Conservation (phyloP, 768 basidiomycete species). For the Leccinum imitatum region DNA sequence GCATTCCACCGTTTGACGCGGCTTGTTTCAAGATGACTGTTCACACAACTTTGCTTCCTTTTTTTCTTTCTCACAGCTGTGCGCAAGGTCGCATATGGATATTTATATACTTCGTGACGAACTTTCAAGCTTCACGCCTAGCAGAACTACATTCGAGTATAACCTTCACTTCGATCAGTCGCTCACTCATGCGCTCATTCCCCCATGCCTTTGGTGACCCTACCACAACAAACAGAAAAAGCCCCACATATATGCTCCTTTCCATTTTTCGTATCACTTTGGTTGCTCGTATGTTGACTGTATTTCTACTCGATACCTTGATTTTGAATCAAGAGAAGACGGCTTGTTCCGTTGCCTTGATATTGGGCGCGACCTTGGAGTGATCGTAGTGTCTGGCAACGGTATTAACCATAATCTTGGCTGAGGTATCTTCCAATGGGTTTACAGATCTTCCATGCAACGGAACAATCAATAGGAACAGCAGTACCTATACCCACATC, state of each 20-base stretch:
- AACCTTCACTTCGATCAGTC: conserved; percentile 1
- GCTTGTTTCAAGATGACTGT: neutral
- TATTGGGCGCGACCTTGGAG: neutral
- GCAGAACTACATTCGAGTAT: neutral
- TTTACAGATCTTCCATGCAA: neutral
- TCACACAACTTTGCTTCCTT: neutral
- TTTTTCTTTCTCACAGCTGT: neutral
- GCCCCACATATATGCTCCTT: neutral
- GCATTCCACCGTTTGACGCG: conserved; percentile 5
- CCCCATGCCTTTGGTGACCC: conserved; percentile 4
- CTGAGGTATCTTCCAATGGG: neutral
- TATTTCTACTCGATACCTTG: conserved; percentile 5
- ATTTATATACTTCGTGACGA: conserved; percentile 7
- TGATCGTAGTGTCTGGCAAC: neutral
- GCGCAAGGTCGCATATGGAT: conserved; percentile 17
- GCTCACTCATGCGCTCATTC: conserved; percentile 4
- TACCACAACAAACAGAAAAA: neutral
- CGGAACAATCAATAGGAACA: neutral
- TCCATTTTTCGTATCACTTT: conserved; percentile 8
- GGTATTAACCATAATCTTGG: neutral
- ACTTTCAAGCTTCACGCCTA: conserved; percentile 12
- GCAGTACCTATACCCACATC: neutral
- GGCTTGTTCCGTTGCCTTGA: neutral
- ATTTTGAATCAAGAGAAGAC: neutral
- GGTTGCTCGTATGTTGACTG: neutral